Conservation (phyloP, 2,329 filamentous ascomycete genomes). For the Colletotrichum sp. region DNA sequence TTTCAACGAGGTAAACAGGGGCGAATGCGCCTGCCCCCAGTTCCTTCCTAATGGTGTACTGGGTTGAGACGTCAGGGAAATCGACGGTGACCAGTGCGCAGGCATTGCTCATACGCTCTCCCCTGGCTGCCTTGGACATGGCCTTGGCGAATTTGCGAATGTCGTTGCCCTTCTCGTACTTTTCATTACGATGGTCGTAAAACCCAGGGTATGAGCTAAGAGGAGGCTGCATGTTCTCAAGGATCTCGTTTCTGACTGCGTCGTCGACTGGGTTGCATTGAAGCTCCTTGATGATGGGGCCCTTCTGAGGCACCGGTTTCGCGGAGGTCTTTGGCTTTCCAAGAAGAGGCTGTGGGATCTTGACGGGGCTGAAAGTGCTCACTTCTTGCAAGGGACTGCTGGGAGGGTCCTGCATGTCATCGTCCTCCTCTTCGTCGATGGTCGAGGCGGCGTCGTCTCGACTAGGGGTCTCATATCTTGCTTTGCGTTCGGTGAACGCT, state of each 20-base stretch:
- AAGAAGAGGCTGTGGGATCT: conserved; percentile 57
- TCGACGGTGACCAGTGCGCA: conserved; percentile 66
- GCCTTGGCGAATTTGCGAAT: conserved; percentile 84
- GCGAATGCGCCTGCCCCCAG: conserved; percentile 94
- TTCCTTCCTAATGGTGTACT: conserved; percentile 82
- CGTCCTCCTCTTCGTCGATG: conserved; percentile 32
- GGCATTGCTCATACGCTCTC: conserved; percentile 67
- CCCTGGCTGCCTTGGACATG: conserved; percentile 60
- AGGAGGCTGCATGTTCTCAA: conserved; percentile 75
- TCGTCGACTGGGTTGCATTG: conserved; percentile 92
- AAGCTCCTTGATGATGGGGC: conserved; percentile 78
- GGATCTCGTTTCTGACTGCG: conserved; percentile 74
- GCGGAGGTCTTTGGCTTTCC: conserved; percentile 45
- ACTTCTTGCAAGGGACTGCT: conserved; percentile 79
- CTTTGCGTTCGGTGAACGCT: conserved; percentile 34
- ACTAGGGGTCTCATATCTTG: conserved; percentile 24
- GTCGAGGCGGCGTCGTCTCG: conserved; percentile 30
- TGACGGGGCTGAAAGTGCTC: conserved; percentile 53
- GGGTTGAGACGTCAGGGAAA: conserved; percentile 68
- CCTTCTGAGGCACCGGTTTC: conserved; percentile 57
- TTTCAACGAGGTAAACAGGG: conserved; percentile 90
- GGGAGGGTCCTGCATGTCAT: conserved; percentile 45
- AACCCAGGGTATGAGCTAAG: conserved; percentile 80
- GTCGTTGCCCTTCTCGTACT: conserved; percentile 71
- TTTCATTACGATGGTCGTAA: conserved; percentile 70